These are phyloP conservation scores for Iris pallida DNA, from an alignment of 116 monocot species.

Conservation along the genomic window DNA sequence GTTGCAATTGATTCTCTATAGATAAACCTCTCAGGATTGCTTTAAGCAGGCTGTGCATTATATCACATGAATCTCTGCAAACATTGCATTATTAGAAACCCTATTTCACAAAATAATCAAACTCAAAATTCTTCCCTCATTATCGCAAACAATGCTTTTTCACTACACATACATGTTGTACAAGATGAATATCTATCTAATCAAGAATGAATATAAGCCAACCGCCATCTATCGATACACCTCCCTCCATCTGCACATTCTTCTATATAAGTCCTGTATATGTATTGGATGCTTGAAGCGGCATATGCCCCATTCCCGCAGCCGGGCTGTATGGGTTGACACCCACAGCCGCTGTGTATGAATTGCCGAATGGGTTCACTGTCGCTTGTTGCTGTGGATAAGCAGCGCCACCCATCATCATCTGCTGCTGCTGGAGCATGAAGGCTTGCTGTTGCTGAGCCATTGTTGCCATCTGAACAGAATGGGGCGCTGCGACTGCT, in stretches of 20 bases:
- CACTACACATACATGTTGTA: not conserved
- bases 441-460: conserved; percentile 89
- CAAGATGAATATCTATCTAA: not conserved
- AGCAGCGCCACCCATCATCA: conserved; percentile 46
- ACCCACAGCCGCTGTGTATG: conserved; percentile 17
- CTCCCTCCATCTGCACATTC: not conserved
- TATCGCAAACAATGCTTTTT: not conserved
- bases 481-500: conserved; percentile 39
- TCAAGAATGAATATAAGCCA: not conserved
- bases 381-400: conserved; percentile 34
- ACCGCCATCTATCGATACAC: conserved; percentile 2
- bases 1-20: too few relatives aligned
- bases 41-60: too few relatives aligned
- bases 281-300: conserved; percentile 44
- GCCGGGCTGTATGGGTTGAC: conserved; percentile 23
- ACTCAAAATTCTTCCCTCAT: not conserved
- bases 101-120: not conserved
- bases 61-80: too few relatives aligned
- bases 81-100: too few relatives aligned
- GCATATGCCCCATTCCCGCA: conserved; percentile 7
- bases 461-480: conserved; percentile 79
- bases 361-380: conserved; percentile 62
- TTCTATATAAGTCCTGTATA: conserved; percentile 23
- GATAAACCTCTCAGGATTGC: too few relatives aligned
- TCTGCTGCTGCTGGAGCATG: conserved; percentile 72